phyloP scores from a whole-genome alignment of 352 stramenopile genomes.

The Globisporangium irregulare region DNA sequence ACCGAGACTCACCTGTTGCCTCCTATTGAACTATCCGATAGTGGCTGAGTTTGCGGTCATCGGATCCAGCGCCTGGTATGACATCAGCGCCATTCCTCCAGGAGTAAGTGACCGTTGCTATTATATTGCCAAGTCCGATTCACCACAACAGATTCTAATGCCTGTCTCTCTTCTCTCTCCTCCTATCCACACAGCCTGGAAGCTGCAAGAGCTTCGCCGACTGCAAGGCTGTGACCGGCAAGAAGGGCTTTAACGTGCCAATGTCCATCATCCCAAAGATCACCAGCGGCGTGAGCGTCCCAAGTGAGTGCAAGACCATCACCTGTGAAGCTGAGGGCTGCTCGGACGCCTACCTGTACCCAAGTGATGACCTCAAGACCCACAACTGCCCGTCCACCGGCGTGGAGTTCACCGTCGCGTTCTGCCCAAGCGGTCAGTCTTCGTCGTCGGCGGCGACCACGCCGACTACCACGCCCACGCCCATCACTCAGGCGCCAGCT shows the following conservation, averaged over 20 bases:
- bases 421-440: slow-evolving; percentile 33
- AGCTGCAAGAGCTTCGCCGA: slow-evolving; percentile 49
- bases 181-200: slow-evolving; percentile 15
- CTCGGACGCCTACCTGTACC: slow-evolving; percentile 48
- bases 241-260: slow-evolving; percentile 62
- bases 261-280: slow-evolving; percentile 47
- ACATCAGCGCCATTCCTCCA: slow-evolving; percentile 53
- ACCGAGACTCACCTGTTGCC: background rate
- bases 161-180: background rate
- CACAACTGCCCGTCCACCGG: slow-evolving; percentile 38
- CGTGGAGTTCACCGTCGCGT: slow-evolving; percentile 37
- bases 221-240: slow-evolving; percentile 43
- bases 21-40: background rate
- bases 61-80: slow-evolving; percentile 50
- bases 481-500: slow-evolving; percentile 6
- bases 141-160: background rate
- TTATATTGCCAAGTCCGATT: background rate
- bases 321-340: slow-evolving; percentile 35
- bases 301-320: slow-evolving; percentile 31
- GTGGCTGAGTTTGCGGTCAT: slow-evolving; percentile 50
- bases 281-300: slow-evolving; percentile 19
- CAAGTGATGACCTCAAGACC: slow-evolving; percentile 46
- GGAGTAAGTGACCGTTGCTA: slow-evolving; percentile 11
- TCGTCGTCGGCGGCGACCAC: slow-evolving; percentile 15
- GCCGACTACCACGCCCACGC: slow-evolving; percentile 17